A percentile compares a stretch with the other conserved stretches of the same genome.
Conservation (phyloP, 257 asterid genomes). For the Capsicum rhomboideum region DNA sequence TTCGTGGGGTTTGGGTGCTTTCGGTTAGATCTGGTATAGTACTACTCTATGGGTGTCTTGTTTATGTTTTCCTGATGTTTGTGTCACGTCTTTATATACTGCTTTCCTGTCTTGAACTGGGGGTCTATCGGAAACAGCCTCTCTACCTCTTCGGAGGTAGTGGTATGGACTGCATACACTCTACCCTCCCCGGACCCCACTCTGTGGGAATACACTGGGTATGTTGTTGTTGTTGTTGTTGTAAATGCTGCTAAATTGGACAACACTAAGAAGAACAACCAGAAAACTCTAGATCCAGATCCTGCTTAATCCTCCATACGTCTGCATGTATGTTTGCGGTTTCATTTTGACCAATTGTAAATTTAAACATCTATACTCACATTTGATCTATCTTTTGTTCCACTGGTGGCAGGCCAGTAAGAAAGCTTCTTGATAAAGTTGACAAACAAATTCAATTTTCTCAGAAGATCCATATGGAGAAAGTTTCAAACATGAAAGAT, state of each 20-base stretch:
- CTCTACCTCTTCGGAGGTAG: too few species aligned
- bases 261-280: slow-evolving; percentile 1
- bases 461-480: background rate
- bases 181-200: too few species aligned
- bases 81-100: too few species aligned
- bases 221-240: too few species aligned
- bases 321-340: background rate
- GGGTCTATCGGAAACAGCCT: too few species aligned
- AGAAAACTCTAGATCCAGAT: background rate
- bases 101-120: too few species aligned
- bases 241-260: slow-evolving; percentile 12
- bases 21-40: too few species aligned
- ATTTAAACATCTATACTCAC: background rate
- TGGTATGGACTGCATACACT: too few species aligned
- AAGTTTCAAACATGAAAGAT: background rate
- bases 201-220: too few species aligned
- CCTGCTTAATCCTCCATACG: background rate
- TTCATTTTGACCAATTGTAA: background rate
- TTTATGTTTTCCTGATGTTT: too few species aligned
- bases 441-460: background rate
- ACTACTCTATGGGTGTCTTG: too few species aligned
- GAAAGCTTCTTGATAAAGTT: background rate
- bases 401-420: background rate
- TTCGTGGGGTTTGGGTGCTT: too few species aligned
- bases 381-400: background rate